Evolutionary conservation across 495 filamentous ascomycete genomes (phyloP).

Genomic region (Hypoxylon fuscum): DNA sequence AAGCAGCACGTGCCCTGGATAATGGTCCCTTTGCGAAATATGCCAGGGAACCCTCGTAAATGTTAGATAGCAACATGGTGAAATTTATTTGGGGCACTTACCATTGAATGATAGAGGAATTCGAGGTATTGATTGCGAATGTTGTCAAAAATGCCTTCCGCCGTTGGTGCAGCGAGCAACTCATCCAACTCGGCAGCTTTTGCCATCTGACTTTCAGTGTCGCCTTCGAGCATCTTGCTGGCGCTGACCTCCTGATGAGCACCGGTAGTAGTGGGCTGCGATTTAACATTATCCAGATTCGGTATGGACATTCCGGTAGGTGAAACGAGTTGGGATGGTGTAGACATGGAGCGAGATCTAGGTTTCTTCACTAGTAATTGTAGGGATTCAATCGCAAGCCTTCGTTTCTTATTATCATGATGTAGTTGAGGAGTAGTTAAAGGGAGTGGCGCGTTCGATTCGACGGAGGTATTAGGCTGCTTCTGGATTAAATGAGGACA

Average conservation of each 20-base stretch:
- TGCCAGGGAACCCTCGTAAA: constrained; percentile 79
- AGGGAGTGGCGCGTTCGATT: constrained; percentile 25
- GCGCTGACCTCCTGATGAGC: constrained; percentile 11
- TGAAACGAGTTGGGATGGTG: constrained; percentile 33
- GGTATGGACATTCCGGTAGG: constrained; percentile 17
- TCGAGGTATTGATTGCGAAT: constrained; percentile 84
- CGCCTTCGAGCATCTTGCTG: constrained; percentile 7
- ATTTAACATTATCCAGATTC: constrained; percentile 7
- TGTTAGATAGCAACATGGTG: constrained; percentile 34
- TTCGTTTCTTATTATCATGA: constrained; percentile 57
- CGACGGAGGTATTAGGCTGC: constrained; percentile 3
- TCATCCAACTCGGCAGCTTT: constrained; percentile 32
- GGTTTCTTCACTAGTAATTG: constrained; percentile 57
- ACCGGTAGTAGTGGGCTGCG: constrained; percentile 11
- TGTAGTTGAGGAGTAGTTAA: constrained; percentile 51
- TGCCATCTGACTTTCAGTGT: neutral
- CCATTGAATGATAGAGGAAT: constrained; percentile 89
- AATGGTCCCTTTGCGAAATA: constrained; percentile 98
- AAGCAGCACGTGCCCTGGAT: constrained; percentile 82
- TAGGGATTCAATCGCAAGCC: constrained; percentile 62
- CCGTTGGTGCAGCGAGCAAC: constrained; percentile 51
- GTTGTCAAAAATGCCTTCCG: constrained; percentile 71
- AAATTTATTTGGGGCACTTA: constrained; percentile 42
- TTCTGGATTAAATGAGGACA: constrained; percentile 39
- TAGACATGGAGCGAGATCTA: constrained; percentile 41